phyloP scores from a whole-genome alignment of 2,329 filamentous ascomycete species.

The Phialocephala sp. region DNA sequence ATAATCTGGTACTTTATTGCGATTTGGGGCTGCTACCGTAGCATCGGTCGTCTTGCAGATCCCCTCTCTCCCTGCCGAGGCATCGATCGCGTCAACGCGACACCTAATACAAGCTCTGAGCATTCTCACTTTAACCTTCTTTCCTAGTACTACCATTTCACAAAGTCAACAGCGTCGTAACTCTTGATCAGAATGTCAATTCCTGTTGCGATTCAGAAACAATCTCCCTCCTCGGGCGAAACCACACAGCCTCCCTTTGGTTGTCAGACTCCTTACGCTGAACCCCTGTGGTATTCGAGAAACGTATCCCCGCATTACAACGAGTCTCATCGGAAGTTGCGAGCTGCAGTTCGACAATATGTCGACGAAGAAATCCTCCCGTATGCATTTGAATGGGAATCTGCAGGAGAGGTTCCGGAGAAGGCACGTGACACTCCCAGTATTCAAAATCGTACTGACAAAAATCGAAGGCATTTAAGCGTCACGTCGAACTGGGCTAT shows the following conservation, averaged over 20 bases:
- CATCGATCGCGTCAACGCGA: neutral
- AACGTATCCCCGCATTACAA: slow-evolving; percentile 63
- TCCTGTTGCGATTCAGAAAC: slow-evolving; percentile 1
- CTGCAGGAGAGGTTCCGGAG: slow-evolving; percentile 56
- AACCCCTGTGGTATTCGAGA: slow-evolving; percentile 43
- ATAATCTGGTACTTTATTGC: neutral
- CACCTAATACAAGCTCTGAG: neutral
- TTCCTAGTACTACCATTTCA: neutral
- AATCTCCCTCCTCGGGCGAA: neutral
- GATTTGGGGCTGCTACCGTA: neutral
- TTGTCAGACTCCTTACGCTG: slow-evolving; percentile 40
- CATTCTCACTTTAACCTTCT: neutral
- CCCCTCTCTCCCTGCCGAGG: neutral
- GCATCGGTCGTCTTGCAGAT: neutral
- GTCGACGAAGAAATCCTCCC: slow-evolving; percentile 64
- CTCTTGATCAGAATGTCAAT: neutral
- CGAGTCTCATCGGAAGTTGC: slow-evolving; percentile 62
- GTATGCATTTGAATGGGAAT: slow-evolving; percentile 68
- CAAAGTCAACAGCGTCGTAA: too few relatives aligned
- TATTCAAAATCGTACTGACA: neutral
- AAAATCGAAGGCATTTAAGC: slow-evolving; percentile 35
- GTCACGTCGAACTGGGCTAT: slow-evolving; percentile 41
- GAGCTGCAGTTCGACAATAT: slow-evolving; percentile 61
- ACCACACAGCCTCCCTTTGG: slow-evolving; percentile 33
- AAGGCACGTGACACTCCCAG: slow-evolving; percentile 43